Evolutionary conservation across 2,329 filamentous ascomycete genomes (phyloP).

Genomic region (Bipolaris victoriae): DNA sequence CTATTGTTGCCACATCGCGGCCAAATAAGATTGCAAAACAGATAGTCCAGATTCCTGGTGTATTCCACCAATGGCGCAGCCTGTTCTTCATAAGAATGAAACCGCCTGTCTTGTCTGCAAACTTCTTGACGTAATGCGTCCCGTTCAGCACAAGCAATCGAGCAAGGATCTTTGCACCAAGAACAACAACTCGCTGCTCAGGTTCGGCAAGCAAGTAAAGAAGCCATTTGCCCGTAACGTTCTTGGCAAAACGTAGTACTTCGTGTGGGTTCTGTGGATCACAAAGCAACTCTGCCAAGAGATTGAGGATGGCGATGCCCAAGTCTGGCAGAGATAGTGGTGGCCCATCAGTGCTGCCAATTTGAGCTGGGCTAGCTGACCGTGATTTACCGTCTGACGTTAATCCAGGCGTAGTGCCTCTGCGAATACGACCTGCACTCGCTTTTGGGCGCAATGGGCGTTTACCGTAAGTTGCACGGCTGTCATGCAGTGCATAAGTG

Average conservation of each 20-base stretch:
- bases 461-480: slow-evolving; percentile 52
- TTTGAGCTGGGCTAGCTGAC: slow-evolving; percentile 40
- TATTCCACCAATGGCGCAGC: slow-evolving; percentile 86
- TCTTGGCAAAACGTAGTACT: slow-evolving; percentile 87
- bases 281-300: slow-evolving; percentile 81
- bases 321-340: slow-evolving; percentile 68
- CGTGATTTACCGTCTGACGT: slow-evolving; percentile 40
- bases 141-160: slow-evolving; percentile 85
- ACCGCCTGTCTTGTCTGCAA: slow-evolving; percentile 83
- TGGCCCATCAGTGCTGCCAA: slow-evolving; percentile 16
- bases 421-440: slow-evolving; percentile 41
- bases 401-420: slow-evolving; percentile 34
- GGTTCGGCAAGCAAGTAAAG: slow-evolving; percentile 88
- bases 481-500: slow-evolving; percentile 83
- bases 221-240: slow-evolving; percentile 97
- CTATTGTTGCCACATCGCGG: slow-evolving; percentile 74
- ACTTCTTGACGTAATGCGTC: slow-evolving; percentile 80
- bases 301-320: slow-evolving; percentile 74
- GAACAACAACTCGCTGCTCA: slow-evolving; percentile 79
- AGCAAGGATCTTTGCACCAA: slow-evolving; percentile 82
- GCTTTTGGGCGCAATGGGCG: slow-evolving; percentile 43
- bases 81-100: slow-evolving; percentile 84
- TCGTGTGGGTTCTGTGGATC: slow-evolving; percentile 70
- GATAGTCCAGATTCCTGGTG: slow-evolving; percentile 82
- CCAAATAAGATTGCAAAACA: slow-evolving; percentile 90